phyloP scores from a whole-genome alignment of 352 stramenopile genomes.

The Phytophthora syringae region DNA sequence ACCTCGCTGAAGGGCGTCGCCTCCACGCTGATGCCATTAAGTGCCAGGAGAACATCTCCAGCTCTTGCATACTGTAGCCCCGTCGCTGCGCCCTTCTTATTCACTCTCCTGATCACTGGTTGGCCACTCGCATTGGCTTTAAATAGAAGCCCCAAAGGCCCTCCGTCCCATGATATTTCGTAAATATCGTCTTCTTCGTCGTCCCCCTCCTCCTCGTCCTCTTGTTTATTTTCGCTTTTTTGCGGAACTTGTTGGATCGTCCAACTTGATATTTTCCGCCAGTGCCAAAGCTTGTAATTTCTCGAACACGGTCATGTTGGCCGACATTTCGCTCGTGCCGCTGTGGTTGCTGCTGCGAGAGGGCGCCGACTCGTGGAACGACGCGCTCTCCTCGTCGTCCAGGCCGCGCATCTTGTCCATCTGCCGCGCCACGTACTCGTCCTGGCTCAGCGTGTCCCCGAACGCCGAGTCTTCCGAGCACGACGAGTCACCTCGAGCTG shows the following conservation, averaged over 20 bases:
- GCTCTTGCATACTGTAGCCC: constrained; percentile 68
- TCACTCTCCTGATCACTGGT: constrained; percentile 76
- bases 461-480: constrained; percentile 61
- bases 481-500: constrained; percentile 35
- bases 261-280: constrained; percentile 50
- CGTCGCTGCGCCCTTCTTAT: constrained; percentile 68
- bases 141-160: constrained; percentile 77
- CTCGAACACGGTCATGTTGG: constrained; percentile 49
- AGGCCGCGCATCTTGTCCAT: constrained; percentile 64
- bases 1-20: constrained; percentile 65
- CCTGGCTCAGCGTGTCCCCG: constrained; percentile 50
- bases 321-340: constrained; percentile 25
- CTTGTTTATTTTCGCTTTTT: constrained; percentile 37
- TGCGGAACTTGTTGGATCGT: constrained; percentile 20
- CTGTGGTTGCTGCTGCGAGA: constrained; percentile 39
- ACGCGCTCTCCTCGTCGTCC: constrained; percentile 23
- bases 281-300: constrained; percentile 64
- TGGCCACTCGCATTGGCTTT: constrained; percentile 58
- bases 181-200: constrained; percentile 78
- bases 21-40: constrained; percentile 66
- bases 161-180: constrained; percentile 71
- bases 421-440: constrained; percentile 55
- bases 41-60: constrained; percentile 76
- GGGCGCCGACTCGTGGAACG: constrained; percentile 26
- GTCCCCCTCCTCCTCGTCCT: constrained; percentile 60